phyloP scores from a whole-genome alignment of 306 rosid species.

The Begonia peltatifolia region DNA sequence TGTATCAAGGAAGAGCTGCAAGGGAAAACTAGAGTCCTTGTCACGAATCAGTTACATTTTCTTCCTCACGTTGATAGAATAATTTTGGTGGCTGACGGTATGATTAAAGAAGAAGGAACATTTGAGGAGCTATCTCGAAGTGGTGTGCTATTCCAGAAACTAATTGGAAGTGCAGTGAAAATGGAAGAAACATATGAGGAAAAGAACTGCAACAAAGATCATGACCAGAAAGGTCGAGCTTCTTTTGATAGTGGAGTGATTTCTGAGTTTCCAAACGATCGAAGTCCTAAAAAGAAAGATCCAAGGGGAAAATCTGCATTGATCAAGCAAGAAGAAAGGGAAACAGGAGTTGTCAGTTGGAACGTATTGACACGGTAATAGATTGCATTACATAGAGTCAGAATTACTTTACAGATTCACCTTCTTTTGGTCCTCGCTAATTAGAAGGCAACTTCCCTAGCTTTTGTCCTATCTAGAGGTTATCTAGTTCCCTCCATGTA shows the following conservation, averaged over 20 bases:
- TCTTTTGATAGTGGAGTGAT: conserved; percentile 18
- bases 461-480: too few relatives aligned
- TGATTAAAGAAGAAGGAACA: conserved; percentile 64
- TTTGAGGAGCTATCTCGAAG: conserved; percentile 64
- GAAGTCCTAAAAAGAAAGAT: conserved; percentile 29
- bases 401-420: too few relatives aligned
- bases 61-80: conserved; percentile 81
- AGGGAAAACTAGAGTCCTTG: conserved; percentile 78
- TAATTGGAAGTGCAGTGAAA: conserved; percentile 87
- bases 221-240: conserved; percentile 12
- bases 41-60: conserved; percentile 89
- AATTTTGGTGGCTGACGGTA: conserved; percentile 53
- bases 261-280: conserved; percentile 26
- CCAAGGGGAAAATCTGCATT: conserved; percentile 46
- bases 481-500: too few relatives aligned
- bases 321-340: conserved; percentile 76
- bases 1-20: conserved; percentile 73
- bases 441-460: not conserved
- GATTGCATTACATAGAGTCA: too few relatives aligned
- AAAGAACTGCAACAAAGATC: conserved; percentile 11
- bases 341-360: conserved; percentile 78
- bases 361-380: conserved; percentile 51
- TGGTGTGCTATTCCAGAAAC: conserved; percentile 63
- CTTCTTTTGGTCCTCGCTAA: not conserved
- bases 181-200: conserved; percentile 45